Conservation (phyloP, 768 basidiomycete species). For the Trametes cingulata region DNA sequence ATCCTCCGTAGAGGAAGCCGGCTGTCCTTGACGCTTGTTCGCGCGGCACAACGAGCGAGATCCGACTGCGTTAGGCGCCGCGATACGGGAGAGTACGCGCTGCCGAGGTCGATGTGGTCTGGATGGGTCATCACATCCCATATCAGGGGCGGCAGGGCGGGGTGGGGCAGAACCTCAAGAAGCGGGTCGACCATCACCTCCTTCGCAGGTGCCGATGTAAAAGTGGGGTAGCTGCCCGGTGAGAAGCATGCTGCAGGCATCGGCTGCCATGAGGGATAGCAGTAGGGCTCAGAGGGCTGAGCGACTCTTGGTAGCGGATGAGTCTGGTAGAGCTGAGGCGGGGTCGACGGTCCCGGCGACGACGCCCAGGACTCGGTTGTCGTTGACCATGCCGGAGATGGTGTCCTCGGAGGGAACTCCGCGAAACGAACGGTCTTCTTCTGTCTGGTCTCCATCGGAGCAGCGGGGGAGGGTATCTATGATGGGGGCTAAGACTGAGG, state of each 20-base stretch:
- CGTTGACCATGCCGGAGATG: constrained; percentile 18
- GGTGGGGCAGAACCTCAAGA: constrained; percentile 1
- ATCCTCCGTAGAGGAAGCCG: constrained; percentile 3
- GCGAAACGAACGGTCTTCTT: constrained; percentile 18
- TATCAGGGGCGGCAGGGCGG: constrained; percentile 4
- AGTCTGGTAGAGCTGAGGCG: not conserved
- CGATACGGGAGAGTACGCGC: not conserved
- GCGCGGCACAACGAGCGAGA: constrained; percentile 8
- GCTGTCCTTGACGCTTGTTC: not conserved
- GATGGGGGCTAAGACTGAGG: not conserved
- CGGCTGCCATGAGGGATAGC: constrained; percentile 5
- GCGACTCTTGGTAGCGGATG: not conserved
- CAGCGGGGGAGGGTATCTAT: not conserved
- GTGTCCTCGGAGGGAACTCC: constrained; percentile 5
- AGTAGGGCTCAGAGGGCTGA: not conserved
- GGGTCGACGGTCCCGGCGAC: constrained; percentile 11
- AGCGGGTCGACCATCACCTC: constrained; percentile 9
- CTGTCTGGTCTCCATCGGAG: not conserved
- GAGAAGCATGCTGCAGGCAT: not conserved
- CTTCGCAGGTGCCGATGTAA: not conserved
- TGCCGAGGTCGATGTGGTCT: constrained; percentile 6
- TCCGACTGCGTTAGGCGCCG: not conserved
- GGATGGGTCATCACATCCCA: constrained; percentile 18
- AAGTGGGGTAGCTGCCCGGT: not conserved
- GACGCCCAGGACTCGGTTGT: constrained; percentile 4